Evolutionary conservation across 2,329 filamentous ascomycete species (phyloP), one percentile per base, ranked within the genome.

Genomic region (Ophiostoma tasmaniense): DNA sequence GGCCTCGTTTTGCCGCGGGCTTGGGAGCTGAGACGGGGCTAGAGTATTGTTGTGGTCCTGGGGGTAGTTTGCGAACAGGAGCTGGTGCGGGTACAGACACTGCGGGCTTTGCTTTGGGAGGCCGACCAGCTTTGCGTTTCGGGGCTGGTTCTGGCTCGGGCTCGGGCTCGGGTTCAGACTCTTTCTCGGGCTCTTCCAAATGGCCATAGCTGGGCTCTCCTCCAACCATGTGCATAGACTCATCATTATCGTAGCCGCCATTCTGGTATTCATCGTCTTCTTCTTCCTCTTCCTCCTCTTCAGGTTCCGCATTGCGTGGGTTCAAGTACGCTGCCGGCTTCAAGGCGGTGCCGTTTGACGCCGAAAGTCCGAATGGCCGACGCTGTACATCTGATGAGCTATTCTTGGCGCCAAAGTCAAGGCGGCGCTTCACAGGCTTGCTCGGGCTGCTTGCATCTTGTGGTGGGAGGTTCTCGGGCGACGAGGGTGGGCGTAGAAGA

Each of bases 401-500:
- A 37, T 64, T 39, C 74, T 75, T 74, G 35, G 76, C 75, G 37
- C 76, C 75, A 70, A 88, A 89, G 74, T 89, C 81, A 10, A 90
- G 78, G 55, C 79, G 80, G 68, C 87, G 81, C 69, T 82, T 85
- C 17, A 87, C 82, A 4, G 81, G 79, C 30, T 75, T 75, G 14
- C 77, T 75, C 30, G 76, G 76, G 5, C 73, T 77, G 64, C 69
- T 70, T 22, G 55, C 35, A 25, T 59, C 20, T 35, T 76, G 77
- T 69, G 71, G 71, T 42, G 71, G 73, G 69, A 76, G 70, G 1
- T 79, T 77, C 11, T 77, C 75, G 0, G 84, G 82, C 20, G 83
- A 86, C 14, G 84, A 84, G 22, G 80, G 79, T 62, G 82, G 84
- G 37, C 81, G 84, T 67, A 89, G 77, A 65, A 84, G 83, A 4